Base-by-base conservation (phyloP, 2,329 filamentous ascomycete genomes). In the Xylariales sp. region DNA sequence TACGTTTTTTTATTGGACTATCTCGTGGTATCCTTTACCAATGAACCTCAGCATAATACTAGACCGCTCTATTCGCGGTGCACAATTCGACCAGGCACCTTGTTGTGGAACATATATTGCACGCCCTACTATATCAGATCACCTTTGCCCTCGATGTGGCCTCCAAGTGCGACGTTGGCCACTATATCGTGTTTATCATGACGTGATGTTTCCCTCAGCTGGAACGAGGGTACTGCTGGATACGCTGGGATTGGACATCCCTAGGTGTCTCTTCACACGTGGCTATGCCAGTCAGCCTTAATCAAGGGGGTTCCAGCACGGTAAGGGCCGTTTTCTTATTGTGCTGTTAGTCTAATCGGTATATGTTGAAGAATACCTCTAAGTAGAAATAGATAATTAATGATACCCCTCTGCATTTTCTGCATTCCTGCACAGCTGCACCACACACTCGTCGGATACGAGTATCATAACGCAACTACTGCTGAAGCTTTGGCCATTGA, bases 351-450 rank as follows among this genome's bases (percentile, higher is more conserved):
- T 53, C 12, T 16, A 36, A 10, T 53, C n/a, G 39, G 59, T 41
- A 60, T 32, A 57, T 48, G 43, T 28, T 9, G 9, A 32, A 50
- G 18, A 54, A 58, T 30, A 23, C 23, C 23, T 23, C 23, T 23
- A 23, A 23, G 23, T 23, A 65, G 28, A 43, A 57, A 53, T 62
- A 65, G 23, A 61, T 62, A 65, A 65, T 65, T 62, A 61, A 65
- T 65, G 65, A 68, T 68, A 65, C 65, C 65, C 62, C n/a, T 52
- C 5, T 46, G 36, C 45, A 57, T 32, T 52, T 56, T 52, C 5
- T 46, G 36, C 45, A 57, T 32, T 52, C 52, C 18, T 16, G 14
- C 12, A 10, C 16, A 36, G 36, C 48, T 23, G 23, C 28, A 39
- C 32, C 6, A 30, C 39, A 6, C 1, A 36, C 16, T 14, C 7